Conservation (phyloP, 2,329 filamentous ascomycete species). For the Fusarium redolens region DNA sequence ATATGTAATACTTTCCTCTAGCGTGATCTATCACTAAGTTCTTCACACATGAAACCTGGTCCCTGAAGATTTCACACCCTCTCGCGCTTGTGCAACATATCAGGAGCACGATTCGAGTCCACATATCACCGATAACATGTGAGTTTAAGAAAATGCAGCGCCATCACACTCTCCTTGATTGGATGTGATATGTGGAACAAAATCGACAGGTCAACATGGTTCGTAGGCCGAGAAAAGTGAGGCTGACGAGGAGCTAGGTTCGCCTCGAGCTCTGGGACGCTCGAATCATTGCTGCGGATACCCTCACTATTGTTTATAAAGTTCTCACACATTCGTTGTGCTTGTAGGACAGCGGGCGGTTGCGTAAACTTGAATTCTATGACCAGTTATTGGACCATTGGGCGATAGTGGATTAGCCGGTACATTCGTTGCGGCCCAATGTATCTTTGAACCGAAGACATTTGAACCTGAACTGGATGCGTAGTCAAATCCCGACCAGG, state of each 20-base stretch:
- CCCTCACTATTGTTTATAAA: not conserved
- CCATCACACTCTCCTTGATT: slow-evolving; percentile 1
- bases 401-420: not conserved
- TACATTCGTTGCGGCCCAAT: slow-evolving; percentile 16
- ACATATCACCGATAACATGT: slow-evolving; percentile 3
- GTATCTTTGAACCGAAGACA: not conserved
- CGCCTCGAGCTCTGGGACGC: not conserved
- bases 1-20: not conserved
- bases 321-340: not conserved
- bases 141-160: not conserved
- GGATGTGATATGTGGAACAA: not conserved
- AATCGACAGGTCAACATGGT: not conserved
- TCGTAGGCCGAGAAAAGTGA: slow-evolving; percentile 14
- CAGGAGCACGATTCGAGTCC: not conserved
- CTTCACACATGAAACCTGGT: slow-evolving; percentile 9
- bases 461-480: not conserved
- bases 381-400: not conserved
- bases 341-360: not conserved
- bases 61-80: slow-evolving; percentile 14
- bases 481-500: no score
- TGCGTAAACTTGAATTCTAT: not conserved
- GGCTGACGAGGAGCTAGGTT: slow-evolving; percentile 18
- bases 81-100: slow-evolving; percentile 9
- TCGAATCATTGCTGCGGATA: slow-evolving; percentile 7
- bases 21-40: slow-evolving; percentile 6